Conservation (phyloP, 352 stramenopile genomes). For the Phytopythium mirpurense region DNA sequence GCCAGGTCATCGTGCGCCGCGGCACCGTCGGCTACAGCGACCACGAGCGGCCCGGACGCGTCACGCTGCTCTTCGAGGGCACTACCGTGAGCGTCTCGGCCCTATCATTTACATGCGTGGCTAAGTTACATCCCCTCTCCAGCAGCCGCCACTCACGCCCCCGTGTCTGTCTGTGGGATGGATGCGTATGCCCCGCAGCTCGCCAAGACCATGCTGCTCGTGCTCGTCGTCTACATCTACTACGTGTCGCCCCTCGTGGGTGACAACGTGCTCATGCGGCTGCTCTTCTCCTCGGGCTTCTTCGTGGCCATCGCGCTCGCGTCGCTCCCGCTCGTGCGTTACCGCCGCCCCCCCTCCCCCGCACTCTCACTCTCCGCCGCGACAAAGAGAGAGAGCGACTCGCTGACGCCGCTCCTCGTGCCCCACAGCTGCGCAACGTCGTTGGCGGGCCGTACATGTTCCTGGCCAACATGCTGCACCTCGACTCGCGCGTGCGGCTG, state of each 20-base stretch:
- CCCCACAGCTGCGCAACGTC: constrained; percentile 50
- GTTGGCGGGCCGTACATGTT: constrained; percentile 78
- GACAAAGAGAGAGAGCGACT: not conserved
- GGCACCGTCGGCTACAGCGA: constrained; percentile 57
- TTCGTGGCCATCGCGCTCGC: constrained; percentile 57
- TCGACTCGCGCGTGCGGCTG: constrained; percentile 44
- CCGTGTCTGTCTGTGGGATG: no score
- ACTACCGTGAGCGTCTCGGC: constrained; percentile 28
- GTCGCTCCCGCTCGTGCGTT: constrained; percentile 44
- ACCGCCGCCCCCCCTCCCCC: no score
- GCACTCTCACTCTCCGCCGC: not conserved
- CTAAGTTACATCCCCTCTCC: no score
- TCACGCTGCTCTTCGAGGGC: constrained; percentile 65
- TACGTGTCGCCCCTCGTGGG: constrained; percentile 51
- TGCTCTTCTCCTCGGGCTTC: constrained; percentile 66
- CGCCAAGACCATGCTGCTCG: constrained; percentile 61
- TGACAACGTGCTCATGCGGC: constrained; percentile 39
- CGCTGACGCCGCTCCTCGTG: constrained; percentile 2
- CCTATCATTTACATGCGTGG: no score
- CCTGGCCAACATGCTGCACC: constrained; percentile 59
- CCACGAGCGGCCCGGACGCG: constrained; percentile 47
- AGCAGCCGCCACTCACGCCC: no score
- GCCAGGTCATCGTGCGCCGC: constrained; percentile 62
- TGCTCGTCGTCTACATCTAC: constrained; percentile 74
- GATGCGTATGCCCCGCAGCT: no score